Evolutionary conservation across 1,284 basidiomycete genomes (phyloP), one percentile per base, ranked within the genome.

Genomic region (Papiliotrema fonsecae): DNA sequence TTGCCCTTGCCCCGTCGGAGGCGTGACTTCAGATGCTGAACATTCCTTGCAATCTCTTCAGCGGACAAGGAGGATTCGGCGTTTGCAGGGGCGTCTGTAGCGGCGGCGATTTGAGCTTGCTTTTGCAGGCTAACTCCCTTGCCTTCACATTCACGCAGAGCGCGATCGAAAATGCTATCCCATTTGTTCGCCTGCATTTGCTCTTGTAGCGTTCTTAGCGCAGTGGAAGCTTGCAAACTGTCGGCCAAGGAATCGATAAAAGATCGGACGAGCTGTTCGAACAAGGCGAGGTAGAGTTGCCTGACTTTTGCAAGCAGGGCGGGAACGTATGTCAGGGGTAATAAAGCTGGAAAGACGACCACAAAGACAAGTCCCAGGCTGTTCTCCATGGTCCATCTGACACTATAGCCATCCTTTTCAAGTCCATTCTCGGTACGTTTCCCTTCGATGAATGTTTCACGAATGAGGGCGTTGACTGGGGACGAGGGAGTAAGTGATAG

Each of bases 341-440:
- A 79, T 53, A 99, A 92, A 39, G 94, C 87, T 66, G 97, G 94
- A 75, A 97, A 97, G 43, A 93, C 90, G 46, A 94, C 90, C 61
- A 94, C 92, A 65, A 97, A 96, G 44, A 97, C 92, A 59, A 97
- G 81, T 57, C 92, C 91, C 34, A 96, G 78, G 50, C 91, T 88
- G 67, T 97, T 97, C 30, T 88, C 85, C 62, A 92, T 85, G 0
- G 87, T 85, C 91, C 92, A 97, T 70, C 85, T 84, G 47, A 96
- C 84, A 35, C 88, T 86, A 64, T 90, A 93, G 0, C 89, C 88
- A 62, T 93, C 90, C 67, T 85, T 90, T 75, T 93, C 89, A 65
- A 88, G 89, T 51, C 88, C 86, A 2, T 73, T 70, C 6, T 51
- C 49, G 7, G 54, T 50, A 0, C 60, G 58, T 41, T 69, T 70